Conservation (phyloP, 495 filamentous ascomycete species). For the Pyrenopolyporus hunteri region DNA sequence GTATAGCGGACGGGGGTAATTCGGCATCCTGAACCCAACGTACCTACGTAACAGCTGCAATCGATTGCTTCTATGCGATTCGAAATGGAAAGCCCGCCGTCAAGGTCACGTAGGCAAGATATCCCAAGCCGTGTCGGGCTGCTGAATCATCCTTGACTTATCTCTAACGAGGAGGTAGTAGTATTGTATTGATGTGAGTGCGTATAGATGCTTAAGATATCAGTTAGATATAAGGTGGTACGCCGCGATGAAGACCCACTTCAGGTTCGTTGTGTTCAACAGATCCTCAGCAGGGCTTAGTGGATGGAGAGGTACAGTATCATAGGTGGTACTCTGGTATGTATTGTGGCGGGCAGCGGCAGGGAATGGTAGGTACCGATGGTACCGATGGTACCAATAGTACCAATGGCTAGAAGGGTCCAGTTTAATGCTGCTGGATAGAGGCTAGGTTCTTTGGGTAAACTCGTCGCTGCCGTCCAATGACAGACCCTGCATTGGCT, state of each 20-base stretch:
- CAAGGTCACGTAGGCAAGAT: neutral
- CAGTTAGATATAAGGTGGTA: neutral
- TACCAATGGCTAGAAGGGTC: conserved; percentile 25
- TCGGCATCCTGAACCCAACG: conserved; percentile 22
- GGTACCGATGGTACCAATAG: neutral
- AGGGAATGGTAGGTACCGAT: too few species aligned
- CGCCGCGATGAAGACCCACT: conserved; percentile 6
- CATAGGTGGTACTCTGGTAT: conserved; percentile 1
- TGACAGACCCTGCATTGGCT: conserved; percentile 17
- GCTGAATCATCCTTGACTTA: neutral
- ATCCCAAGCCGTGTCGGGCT: conserved; percentile 4
- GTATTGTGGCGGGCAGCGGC: too few species aligned
- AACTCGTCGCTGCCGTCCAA: conserved; percentile 24
- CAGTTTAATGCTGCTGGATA: conserved; percentile 28
- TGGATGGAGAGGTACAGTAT: conserved; percentile 10
- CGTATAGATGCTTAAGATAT: neutral
- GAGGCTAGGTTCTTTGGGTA: conserved; percentile 23
- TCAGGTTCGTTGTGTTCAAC: conserved; percentile 12
- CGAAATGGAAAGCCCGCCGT: neutral
- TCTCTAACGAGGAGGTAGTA: neutral
- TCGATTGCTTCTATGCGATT: neutral
- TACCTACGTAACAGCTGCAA: neutral
- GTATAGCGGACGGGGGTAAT: conserved; percentile 26
- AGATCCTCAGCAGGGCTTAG: conserved; percentile 36
- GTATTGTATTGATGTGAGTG: neutral